These are phyloP conservation scores for Bjerkandera adusta DNA, from an alignment of 1,284 basidiomycete genomes.

Conservation along the genomic window DNA sequence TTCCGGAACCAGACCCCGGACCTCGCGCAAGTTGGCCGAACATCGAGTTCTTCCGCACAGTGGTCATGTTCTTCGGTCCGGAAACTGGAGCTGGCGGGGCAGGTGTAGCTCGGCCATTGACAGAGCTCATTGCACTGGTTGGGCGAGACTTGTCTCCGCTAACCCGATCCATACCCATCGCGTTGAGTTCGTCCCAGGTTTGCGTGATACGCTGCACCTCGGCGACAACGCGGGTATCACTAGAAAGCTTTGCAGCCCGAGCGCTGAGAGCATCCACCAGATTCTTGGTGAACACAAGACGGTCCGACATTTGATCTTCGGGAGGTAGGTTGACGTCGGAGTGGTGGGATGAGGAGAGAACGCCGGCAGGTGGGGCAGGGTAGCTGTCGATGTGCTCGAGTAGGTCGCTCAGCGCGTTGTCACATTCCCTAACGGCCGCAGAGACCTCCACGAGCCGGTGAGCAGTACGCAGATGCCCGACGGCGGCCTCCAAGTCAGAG, in stretches of 20 bases:
- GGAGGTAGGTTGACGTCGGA: constrained; percentile 44
- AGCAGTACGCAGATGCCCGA: constrained; percentile 48
- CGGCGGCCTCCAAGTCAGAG: constrained; percentile 53
- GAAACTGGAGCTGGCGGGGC: constrained; percentile 28
- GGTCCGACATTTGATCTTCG: constrained; percentile 61
- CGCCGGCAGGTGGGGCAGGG: constrained; percentile 53
- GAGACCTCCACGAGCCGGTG: constrained; percentile 51
- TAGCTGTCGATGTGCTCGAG: constrained; percentile 80
- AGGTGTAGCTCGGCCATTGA: constrained; percentile 55
- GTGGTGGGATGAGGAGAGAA: constrained; percentile 47
- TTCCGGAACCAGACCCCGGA: constrained; percentile 30
- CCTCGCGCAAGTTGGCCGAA: no score
- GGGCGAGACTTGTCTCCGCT: constrained; percentile 61
- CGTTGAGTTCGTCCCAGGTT: constrained; percentile 75
- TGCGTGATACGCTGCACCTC: constrained; percentile 68
- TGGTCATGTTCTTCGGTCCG: constrained; percentile 19
- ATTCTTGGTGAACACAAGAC: constrained; percentile 59
- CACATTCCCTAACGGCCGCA: constrained; percentile 51
- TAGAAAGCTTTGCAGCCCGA: constrained; percentile 38
- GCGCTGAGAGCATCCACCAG: constrained; percentile 45
- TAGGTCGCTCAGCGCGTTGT: constrained; percentile 75
- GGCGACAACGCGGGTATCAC: constrained; percentile 55
- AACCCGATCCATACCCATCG: constrained; percentile 72
- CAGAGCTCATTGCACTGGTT: constrained; percentile 51
- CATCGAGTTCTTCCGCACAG: constrained; percentile 33